phyloP scores from a whole-genome alignment of 768 basidiomycete species.

The Tricholoma sp. region DNA sequence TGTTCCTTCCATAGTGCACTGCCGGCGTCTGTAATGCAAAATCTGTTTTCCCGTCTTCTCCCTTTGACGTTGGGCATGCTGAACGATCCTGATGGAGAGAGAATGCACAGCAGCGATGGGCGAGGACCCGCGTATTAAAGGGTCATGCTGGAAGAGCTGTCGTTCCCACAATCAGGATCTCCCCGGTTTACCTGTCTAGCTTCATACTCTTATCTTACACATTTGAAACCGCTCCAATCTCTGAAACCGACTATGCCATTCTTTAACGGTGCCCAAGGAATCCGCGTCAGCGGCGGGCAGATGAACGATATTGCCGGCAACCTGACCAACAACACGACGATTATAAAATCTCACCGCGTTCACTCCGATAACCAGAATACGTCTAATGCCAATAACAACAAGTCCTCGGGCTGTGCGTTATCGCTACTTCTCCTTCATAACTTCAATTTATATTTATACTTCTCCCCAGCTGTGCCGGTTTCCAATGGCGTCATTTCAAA shows the following conservation, averaged over 20 bases:
- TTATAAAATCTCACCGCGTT: not conserved
- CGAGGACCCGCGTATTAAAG: no score
- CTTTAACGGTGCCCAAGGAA: not conserved
- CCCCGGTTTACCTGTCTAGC: no score
- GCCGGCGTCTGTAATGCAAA: no score
- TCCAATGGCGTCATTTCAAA: not conserved
- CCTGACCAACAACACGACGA: not conserved
- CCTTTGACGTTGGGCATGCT: no score
- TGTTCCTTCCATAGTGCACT: no score
- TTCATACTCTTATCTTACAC: no score
- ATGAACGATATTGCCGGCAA: not conserved
- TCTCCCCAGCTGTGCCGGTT: not conserved
- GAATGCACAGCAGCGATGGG: no score
- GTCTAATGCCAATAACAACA: not conserved
- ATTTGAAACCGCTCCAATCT: no score
- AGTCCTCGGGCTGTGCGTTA: not conserved
- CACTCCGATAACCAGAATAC: not conserved
- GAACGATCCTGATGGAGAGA: no score
- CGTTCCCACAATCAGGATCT: no score
- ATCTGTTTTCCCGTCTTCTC: no score
- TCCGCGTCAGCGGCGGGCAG: not conserved
- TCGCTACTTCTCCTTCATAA: not conserved
- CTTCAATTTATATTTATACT: not conserved
- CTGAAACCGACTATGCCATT: not conserved
- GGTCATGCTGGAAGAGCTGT: no score